These are phyloP conservation scores for Hypholoma fasciculare DNA, from an alignment of 768 basidiomycete genomes.

Conservation along the genomic window DNA sequence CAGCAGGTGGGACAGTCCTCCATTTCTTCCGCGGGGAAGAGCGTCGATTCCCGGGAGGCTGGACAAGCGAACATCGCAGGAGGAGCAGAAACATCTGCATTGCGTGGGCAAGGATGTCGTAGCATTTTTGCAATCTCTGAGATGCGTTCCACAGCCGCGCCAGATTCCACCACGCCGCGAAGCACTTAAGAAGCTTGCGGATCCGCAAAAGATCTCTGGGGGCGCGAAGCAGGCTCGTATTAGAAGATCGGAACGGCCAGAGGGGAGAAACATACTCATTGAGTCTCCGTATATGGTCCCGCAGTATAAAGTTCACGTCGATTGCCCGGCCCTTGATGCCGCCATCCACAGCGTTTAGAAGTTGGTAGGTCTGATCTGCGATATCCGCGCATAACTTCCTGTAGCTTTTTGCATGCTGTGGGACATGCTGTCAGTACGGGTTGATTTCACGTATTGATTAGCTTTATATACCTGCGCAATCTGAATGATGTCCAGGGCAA, in stretches of 20 bases:
- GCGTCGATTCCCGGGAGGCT: conserved; percentile 1
- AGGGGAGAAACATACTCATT: conserved; percentile 13
- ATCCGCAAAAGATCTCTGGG: conserved; percentile 7
- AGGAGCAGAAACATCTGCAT: conserved; percentile 20
- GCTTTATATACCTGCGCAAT: conserved; percentile 16
- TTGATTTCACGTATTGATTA: background rate
- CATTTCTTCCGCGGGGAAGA: background rate
- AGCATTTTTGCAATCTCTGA: conserved; percentile 16
- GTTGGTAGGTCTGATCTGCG: conserved; percentile 21
- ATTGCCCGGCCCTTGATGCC: conserved; percentile 23
- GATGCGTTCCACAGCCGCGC: conserved; percentile 11
- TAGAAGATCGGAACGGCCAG: background rate
- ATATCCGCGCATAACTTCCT: conserved; percentile 17
- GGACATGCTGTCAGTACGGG: background rate
- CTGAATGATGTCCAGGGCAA: conserved; percentile 20
- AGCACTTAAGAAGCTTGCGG: conserved; percentile 15
- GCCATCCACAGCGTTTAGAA: conserved; percentile 23
- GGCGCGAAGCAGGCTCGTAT: background rate
- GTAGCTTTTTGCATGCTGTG: conserved; percentile 20
- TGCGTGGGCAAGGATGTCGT: conserved; percentile 16
- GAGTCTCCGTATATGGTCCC: conserved; percentile 17
- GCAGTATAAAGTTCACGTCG: conserved; percentile 19
- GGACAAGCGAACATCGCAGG: conserved; percentile 15
- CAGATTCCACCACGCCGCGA: conserved; percentile 18
- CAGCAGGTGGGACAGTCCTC: background rate